Conservation (phyloP, 2,329 filamentous ascomycete genomes). For the Nigrograna mackinnonii region DNA sequence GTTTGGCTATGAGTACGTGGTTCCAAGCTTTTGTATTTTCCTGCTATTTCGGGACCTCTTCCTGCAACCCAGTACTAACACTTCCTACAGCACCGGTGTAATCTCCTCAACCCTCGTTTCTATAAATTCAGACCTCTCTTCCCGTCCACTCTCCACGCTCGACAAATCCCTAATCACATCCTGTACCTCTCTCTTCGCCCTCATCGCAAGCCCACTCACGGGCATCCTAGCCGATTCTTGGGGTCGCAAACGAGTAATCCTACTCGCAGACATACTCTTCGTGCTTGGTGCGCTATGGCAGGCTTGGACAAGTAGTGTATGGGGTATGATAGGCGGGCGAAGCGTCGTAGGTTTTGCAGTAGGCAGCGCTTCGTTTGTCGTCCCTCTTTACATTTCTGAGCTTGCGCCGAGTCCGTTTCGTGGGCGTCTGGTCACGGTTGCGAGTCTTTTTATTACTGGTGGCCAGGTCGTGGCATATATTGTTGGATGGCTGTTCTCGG, state of each 20-base stretch:
- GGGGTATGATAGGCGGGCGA: slow-evolving; percentile 68
- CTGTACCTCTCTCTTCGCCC: slow-evolving; percentile 60
- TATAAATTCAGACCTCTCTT: slow-evolving; percentile 57
- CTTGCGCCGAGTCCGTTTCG: slow-evolving; percentile 75
- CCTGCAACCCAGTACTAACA: background rate
- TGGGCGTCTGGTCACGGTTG: slow-evolving; percentile 80
- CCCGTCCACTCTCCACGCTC: slow-evolving; percentile 52
- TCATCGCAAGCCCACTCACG: slow-evolving; percentile 59
- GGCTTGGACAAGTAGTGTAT: slow-evolving; percentile 61
- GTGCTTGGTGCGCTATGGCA: slow-evolving; percentile 69
- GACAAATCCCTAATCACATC: slow-evolving; percentile 64
- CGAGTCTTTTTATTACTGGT: slow-evolving; percentile 80
- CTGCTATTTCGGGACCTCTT: background rate
- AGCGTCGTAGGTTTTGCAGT: slow-evolving; percentile 73
- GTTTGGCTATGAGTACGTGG: slow-evolving; percentile 63
- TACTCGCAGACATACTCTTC: slow-evolving; percentile 67
- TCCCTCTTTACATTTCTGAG: slow-evolving; percentile 87
- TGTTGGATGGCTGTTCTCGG: slow-evolving; percentile 74
- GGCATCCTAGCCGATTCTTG: slow-evolving; percentile 68
- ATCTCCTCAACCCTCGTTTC: slow-evolving; percentile 64
- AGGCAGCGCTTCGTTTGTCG: slow-evolving; percentile 78
- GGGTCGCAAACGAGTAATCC: slow-evolving; percentile 81
- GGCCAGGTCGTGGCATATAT: slow-evolving; percentile 90
- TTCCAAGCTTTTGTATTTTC: background rate
- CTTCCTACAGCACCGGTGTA: slow-evolving; percentile 55